Conservation (phyloP, 306 rosid species). For the Bauhinia variegata region DNA sequence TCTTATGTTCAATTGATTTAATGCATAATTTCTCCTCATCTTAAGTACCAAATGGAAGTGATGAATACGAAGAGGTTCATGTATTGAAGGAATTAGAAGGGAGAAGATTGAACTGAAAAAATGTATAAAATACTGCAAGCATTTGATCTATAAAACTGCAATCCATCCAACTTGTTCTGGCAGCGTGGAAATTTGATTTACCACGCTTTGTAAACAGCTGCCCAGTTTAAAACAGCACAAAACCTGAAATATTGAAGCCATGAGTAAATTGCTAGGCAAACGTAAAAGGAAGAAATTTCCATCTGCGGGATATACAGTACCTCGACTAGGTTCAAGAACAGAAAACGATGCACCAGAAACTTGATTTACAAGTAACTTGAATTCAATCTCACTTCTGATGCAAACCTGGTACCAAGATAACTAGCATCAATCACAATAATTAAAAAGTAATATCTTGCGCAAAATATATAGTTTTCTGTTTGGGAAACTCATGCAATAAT, state of each 20-base stretch:
- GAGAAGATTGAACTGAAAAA: no score
- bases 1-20: no score
- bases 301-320: not conserved
- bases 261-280: not conserved
- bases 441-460: not conserved
- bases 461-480: not conserved
- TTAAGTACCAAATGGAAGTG: no score
- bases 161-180: constrained; percentile 16
- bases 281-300: not conserved
- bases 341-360: constrained; percentile 3
- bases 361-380: constrained; percentile 7
- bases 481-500: not conserved
- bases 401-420: constrained; percentile 1
- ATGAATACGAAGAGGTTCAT: no score
- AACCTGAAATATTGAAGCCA: constrained; percentile 17
- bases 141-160: no score
- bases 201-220: not conserved
- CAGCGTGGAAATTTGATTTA: not conserved
- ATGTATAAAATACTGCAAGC: no score
- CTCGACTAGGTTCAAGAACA: not conserved
- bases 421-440: not conserved
- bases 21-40: no score
- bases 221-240: not conserved
- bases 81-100: no score
- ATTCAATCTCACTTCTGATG: not conserved